These are phyloP conservation scores for Nakataea oryzae DNA, from an alignment of 2,329 filamentous ascomycete species.

Conservation along the genomic window DNA sequence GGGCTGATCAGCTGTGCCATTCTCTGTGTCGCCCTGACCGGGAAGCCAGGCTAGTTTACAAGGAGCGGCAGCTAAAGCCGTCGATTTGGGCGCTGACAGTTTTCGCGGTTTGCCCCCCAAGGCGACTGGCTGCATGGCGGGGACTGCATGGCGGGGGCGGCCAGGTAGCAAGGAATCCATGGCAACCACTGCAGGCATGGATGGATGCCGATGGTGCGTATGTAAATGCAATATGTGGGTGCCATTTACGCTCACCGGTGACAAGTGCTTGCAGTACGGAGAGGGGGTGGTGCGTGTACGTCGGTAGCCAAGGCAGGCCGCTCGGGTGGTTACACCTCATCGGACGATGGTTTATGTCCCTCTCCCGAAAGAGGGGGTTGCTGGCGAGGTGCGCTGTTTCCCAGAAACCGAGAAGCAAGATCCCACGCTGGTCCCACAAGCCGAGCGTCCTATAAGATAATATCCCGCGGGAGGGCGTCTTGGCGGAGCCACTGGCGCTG, in stretches of 20 bases:
- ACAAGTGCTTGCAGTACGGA: background rate
- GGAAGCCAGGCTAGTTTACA: too few relatives aligned
- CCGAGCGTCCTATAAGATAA: background rate
- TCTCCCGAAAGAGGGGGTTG: background rate
- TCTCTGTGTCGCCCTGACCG: too few relatives aligned
- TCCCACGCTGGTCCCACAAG: slow-evolving; percentile 1
- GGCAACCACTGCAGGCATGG: too few relatives aligned
- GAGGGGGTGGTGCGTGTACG: background rate
- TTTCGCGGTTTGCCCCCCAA: too few relatives aligned
- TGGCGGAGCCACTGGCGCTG: background rate
- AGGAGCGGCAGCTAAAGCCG: too few relatives aligned
- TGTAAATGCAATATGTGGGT: too few relatives aligned
- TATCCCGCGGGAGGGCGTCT: background rate
- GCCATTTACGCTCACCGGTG: background rate
- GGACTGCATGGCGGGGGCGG: too few relatives aligned
- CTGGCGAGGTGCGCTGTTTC: background rate
- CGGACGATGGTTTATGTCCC: background rate
- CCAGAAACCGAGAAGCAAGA: background rate
- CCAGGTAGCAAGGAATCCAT: too few relatives aligned
- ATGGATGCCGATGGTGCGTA: too few relatives aligned
- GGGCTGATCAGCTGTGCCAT: too few relatives aligned
- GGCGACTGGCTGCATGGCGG: too few relatives aligned
- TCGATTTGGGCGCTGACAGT: too few relatives aligned
- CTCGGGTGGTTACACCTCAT: background rate
- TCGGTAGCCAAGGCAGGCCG: background rate